Conservation (phyloP, 169 alveolate species). For the Toxoplasma gondii region DNA sequence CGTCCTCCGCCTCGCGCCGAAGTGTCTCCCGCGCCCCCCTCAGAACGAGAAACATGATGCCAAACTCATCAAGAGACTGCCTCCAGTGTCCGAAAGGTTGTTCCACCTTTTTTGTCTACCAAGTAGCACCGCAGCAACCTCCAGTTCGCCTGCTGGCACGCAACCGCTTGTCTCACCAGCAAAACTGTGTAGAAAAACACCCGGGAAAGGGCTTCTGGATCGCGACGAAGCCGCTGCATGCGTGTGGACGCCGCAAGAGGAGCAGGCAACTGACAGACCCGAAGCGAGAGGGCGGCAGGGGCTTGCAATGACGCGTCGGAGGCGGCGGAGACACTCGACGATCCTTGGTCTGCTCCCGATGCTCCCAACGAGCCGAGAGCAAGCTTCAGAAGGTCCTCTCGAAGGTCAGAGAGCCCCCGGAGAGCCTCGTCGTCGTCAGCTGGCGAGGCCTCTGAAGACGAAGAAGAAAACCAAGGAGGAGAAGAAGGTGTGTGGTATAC, state of each 20-base stretch:
- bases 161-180: not conserved
- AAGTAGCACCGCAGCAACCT: too few species aligned
- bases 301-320: not conserved
- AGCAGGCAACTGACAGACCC: not conserved
- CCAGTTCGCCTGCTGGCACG: not conserved
- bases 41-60: too few species aligned
- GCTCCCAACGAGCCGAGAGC: not conserved
- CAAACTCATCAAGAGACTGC: too few species aligned
- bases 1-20: too few species aligned
- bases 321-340: not conserved
- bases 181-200: not conserved
- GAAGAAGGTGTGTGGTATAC: not conserved
- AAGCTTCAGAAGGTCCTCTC: not conserved
- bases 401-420: not conserved
- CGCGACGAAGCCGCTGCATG: not conserved
- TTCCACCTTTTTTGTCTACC: too few species aligned
- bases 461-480: not conserved
- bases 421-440: not conserved
- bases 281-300: not conserved
- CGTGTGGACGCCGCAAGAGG: not conserved
- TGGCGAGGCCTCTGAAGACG: not conserved
- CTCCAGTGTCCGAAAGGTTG: too few species aligned
- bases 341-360: not conserved
- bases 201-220: not conserved
- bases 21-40: too few species aligned